Base-by-base conservation (phyloP, 2,329 filamentous ascomycete genomes). In the Talaromyces sp. region DNA sequence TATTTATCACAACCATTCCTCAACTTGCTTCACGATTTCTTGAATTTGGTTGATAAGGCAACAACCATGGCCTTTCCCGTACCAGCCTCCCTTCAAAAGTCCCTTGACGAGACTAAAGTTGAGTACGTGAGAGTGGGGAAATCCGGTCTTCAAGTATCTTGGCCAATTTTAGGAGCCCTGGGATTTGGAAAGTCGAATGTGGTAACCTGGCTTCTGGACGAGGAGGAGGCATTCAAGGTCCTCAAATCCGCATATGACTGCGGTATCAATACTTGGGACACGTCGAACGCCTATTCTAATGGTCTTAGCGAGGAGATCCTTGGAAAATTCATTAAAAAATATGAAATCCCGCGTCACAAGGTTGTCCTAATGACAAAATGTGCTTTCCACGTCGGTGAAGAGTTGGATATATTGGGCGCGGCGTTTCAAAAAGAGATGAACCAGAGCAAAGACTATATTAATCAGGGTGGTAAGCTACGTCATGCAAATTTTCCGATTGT, bases 291-390 rank as follows among this genome's bases (percentile, higher is more conserved):
- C 5, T 72, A 73, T 59, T 68, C 67, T 8, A 85, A 89, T 70
- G 87, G 87, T 8, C 73, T 72, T 1, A 86, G 82, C 12, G 88
- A 90, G 73, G 72, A 78, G 59, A 85, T 90, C 67, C 82, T 90
- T 61, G 87, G 79, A 55, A 85, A 85, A 70, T 85, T 86, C 0
- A 80, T 87, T 67, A 82, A 84, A 69, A 80, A 85, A 64, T 85
- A 82, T 72, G 73, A 80, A n/a, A 79, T 87, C 18, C 83, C 83
- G 0, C 78, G 85, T 30, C 71, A 84, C 27, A 85, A 85, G 65
- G 70, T 87, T 7, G 78, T 85, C 60, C 81, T 88, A 54, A 71
- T 86, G 61, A 82, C 81, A 12, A 87, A 87, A 70, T 83, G 79
- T 67, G 81, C 67, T 67, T 80, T 74, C 60, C 73, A 75, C 12